Conservation (phyloP, 306 rosid genomes). For the Fragaria vesca region DNA sequence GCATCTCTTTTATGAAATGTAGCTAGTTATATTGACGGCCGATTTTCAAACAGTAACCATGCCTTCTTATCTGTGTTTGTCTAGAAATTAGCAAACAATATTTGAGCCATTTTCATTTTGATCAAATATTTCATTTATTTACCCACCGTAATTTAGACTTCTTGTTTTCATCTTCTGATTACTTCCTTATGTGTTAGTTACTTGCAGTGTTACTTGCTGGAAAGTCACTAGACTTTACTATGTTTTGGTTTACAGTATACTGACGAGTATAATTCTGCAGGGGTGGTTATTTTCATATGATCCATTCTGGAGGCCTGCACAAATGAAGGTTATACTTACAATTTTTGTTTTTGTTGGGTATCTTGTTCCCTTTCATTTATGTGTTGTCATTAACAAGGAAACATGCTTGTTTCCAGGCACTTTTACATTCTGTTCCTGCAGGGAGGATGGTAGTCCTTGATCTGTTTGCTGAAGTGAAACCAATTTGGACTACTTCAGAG, state of each 20-base stretch:
- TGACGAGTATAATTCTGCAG: constrained; percentile 31
- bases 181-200: background rate
- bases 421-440: constrained; percentile 74
- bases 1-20: background rate
- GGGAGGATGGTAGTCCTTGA: constrained; percentile 92
- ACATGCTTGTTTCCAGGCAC: constrained; percentile 60
- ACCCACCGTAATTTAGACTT: background rate
- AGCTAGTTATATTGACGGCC: background rate
- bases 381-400: constrained; percentile 21
- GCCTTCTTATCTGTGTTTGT: background rate
- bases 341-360: constrained; percentile 1
- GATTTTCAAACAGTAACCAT: background rate
- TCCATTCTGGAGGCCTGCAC: constrained; percentile 96
- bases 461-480: constrained; percentile 90
- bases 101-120: background rate
- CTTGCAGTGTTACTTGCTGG: background rate
- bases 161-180: background rate
- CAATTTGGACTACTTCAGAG: constrained; percentile 73
- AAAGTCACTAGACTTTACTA: background rate
- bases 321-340: constrained; percentile 65
- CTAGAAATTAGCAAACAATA: background rate
- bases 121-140: background rate
- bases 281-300: constrained; percentile 93
- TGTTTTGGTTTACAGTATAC: constrained; percentile 15
- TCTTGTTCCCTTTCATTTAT: background rate